Evolutionary conservation across 495 filamentous ascomycete species (phyloP).

Genomic region (Neurospora tetrasperma): DNA sequence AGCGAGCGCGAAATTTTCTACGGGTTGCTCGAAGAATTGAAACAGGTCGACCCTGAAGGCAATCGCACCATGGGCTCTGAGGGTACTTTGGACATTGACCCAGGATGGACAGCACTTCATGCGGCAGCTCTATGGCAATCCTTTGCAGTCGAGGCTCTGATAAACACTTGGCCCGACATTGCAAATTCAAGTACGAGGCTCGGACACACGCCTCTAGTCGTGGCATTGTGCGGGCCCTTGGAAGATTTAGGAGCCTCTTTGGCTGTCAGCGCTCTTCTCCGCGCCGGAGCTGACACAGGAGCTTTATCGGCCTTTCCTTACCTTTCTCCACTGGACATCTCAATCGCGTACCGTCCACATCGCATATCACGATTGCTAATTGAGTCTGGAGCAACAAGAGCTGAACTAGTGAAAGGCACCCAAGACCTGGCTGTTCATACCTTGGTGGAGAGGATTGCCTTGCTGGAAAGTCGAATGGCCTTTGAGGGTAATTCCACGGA

Average conservation of each 20-base stretch:
- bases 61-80: too few relatives aligned
- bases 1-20: not conserved
- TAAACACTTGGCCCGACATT: not conserved
- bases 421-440: not conserved
- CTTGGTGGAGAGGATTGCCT: not conserved
- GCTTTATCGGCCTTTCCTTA: not conserved
- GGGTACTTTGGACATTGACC: not conserved
- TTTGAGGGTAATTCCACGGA: not conserved
- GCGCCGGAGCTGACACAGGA: not conserved
- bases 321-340: not conserved
- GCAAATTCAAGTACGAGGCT: not conserved
- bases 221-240: not conserved
- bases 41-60: too few relatives aligned
- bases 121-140: not conserved
- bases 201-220: not conserved
- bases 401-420: not conserved
- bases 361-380: not conserved
- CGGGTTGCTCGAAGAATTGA: not conserved
- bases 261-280: not conserved
- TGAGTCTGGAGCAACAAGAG: not conserved
- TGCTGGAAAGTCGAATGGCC: not conserved
- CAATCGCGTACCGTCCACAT: not conserved
- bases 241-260: fast-evolving
- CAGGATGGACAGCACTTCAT: not conserved
- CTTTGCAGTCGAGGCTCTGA: not conserved